These are phyloP conservation scores for Tetrastigma voinierianum DNA, from an alignment of 164 flowering plant species.

Conservation along the genomic window DNA sequence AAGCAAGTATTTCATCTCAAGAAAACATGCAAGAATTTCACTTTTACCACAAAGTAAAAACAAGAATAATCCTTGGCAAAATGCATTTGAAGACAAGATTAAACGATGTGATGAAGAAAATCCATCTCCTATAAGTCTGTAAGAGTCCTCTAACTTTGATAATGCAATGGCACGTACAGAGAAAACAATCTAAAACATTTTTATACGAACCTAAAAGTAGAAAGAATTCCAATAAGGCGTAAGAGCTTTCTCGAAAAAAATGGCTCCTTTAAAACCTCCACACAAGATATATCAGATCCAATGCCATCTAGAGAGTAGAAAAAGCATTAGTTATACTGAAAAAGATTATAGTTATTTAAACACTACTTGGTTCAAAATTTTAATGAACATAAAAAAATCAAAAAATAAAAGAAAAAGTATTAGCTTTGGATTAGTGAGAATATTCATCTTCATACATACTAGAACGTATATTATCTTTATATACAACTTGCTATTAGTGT, in stretches of 20 bases:
- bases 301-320: conserved; percentile 41
- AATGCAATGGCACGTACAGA: too few species aligned
- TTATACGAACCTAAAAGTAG: conserved; percentile 60
- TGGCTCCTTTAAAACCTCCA: conserved; percentile 69
- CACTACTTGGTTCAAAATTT: not conserved
- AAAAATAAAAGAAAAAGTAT: not conserved
- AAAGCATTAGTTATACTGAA: conserved; percentile 1
- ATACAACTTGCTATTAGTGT: not conserved
- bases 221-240: conserved; percentile 68
- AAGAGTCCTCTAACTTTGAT: not conserved
- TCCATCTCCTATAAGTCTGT: not conserved
- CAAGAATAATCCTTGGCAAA: not conserved
- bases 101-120: not conserved
- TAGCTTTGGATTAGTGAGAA: not conserved
- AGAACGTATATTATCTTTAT: not conserved
- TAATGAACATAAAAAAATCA: not conserved
- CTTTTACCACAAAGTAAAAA: not conserved
- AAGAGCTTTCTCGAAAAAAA: conserved; percentile 75
- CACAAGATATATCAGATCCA: conserved; percentile 34
- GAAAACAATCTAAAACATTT: not conserved
- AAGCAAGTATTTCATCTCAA: not conserved
- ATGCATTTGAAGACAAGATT: not conserved
- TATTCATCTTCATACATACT: not conserved
- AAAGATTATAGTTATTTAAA: not conserved
- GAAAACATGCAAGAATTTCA: not conserved